Evolutionary conservation across 495 filamentous ascomycete species (phyloP).

Genomic region (Trichoderma orchidacearum): DNA sequence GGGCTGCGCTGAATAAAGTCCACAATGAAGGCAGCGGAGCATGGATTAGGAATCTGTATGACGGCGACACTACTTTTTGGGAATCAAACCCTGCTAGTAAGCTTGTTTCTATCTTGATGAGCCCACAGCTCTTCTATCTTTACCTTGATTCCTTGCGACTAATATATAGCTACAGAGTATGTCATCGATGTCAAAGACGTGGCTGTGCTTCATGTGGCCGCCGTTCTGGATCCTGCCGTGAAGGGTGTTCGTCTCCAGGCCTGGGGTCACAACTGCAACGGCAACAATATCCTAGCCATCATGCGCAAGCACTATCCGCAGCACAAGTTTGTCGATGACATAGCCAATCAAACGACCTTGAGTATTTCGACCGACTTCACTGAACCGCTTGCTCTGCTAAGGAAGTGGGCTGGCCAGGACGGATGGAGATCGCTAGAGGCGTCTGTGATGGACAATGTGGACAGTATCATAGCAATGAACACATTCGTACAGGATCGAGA

Average conservation of each 20-base stretch:
- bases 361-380: background rate
- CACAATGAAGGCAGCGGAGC: slow-evolving; percentile 13
- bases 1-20: too few relatives aligned
- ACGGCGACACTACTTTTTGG: slow-evolving; percentile 15
- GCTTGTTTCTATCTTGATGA: too few relatives aligned
- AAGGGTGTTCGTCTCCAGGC: slow-evolving; percentile 32
- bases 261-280: slow-evolving; percentile 22
- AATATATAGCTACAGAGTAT: slow-evolving; percentile 12
- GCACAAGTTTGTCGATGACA: slow-evolving; percentile 8
- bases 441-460: background rate
- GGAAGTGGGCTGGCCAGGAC: background rate
- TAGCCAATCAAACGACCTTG: background rate
- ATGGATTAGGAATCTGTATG: slow-evolving; percentile 12
- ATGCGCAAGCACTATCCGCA: slow-evolving; percentile 16
- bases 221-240: slow-evolving; percentile 21
- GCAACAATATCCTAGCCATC: slow-evolving; percentile 18
- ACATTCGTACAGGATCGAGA: too few relatives aligned
- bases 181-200: slow-evolving; percentile 35
- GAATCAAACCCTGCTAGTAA: slow-evolving; percentile 2
- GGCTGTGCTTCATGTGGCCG: slow-evolving; percentile 30
- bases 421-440: background rate
- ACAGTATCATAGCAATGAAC: background rate
- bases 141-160: slow-evolving; percentile 11
- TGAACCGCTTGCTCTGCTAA: background rate
- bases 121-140: too few relatives aligned